Evolutionary conservation across 345 rosid genomes (phyloP).

Genomic region (Eucalyptus viminalis): DNA sequence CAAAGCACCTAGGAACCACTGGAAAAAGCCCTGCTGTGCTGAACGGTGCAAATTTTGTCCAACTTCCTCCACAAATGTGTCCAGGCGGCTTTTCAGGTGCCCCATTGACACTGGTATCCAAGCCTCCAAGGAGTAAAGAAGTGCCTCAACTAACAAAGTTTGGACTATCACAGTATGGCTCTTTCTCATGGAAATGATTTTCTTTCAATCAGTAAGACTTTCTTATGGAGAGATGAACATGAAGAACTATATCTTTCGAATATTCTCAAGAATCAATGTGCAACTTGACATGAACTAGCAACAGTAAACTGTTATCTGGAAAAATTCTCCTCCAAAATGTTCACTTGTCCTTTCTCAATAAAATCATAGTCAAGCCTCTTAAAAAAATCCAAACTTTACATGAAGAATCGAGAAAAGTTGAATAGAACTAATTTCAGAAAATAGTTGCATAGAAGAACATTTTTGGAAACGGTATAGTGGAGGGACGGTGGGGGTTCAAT

Average conservation of each 20-base stretch:
- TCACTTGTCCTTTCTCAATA: neutral
- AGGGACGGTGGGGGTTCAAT: neutral
- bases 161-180: neutral
- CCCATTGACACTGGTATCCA: neutral
- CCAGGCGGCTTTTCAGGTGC: neutral
- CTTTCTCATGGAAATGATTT: neutral
- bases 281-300: neutral
- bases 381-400: neutral
- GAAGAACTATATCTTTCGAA: neutral
- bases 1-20: neutral
- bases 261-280: neutral
- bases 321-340: neutral
- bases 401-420: neutral
- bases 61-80: neutral
- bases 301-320: neutral
- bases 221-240: neutral
- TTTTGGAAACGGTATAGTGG: neutral
- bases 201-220: neutral
- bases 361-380: neutral
- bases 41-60: neutral
- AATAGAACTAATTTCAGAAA: neutral
- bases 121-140: neutral
- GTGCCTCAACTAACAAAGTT: neutral
- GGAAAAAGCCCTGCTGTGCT: neutral
- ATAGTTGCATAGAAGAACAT: neutral